Evolutionary conservation across 192 early-diverging fungal species (phyloP).

Genomic region (Ambispora gerdemannii): DNA sequence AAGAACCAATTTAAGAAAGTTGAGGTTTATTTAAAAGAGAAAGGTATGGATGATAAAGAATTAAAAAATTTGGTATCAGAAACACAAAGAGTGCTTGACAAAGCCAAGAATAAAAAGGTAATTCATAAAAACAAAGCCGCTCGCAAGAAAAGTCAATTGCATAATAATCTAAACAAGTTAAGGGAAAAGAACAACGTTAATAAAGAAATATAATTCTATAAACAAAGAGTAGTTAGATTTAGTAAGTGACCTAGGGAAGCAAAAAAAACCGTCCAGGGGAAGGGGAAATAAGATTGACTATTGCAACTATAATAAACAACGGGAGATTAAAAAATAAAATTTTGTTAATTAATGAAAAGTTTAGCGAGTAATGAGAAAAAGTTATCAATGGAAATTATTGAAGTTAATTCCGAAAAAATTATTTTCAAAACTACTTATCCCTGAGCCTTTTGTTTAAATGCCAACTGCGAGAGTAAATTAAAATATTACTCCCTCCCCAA

Average conservation of each 20-base stretch:
- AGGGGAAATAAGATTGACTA: no score
- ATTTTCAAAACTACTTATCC: slow-evolving; percentile 12
- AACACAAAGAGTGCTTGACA: slow-evolving; percentile 2
- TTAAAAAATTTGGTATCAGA: not conserved
- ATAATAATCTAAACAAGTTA: no score
- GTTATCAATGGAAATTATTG: slow-evolving; percentile 2
- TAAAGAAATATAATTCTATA: no score
- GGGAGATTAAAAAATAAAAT: no score
- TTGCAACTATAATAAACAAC: no score
- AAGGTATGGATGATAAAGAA: not conserved
- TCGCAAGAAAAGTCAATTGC: slow-evolving; percentile 12
- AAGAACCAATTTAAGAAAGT: slow-evolving; percentile 8
- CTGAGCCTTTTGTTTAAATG: slow-evolving; percentile 21
- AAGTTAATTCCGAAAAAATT: slow-evolving; percentile 23
- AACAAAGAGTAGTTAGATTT: no score
- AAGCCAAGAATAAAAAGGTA: slow-evolving; percentile 14
- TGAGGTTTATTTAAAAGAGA: not conserved
- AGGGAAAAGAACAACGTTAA: no score
- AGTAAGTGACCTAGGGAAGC: no score
- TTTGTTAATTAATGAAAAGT: slow-evolving; percentile 5
- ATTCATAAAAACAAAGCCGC: slow-evolving; percentile 13
- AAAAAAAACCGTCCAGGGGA: no score
- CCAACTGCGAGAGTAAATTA: not conserved
- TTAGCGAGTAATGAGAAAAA: not conserved
- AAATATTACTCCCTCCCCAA: slow-evolving; percentile 4